Evolutionary conservation across 352 stramenopile genomes (phyloP).

Genomic region (Phytopythium sindhum): DNA sequence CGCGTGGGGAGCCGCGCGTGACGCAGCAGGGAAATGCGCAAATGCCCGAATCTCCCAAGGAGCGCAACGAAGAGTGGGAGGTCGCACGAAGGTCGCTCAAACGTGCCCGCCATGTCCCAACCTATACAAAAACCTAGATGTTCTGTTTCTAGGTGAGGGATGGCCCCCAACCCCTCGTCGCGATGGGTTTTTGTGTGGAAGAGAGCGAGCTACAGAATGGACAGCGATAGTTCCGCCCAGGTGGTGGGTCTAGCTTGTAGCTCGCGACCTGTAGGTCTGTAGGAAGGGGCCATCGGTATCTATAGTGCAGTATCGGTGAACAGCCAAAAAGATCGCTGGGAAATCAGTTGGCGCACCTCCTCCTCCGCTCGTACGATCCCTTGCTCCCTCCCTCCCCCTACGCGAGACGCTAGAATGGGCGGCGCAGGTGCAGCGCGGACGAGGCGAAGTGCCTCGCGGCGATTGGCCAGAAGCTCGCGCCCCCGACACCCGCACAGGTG

Average conservation of each 20-base stretch:
- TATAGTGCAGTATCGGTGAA: no score
- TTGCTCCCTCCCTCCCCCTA: not conserved
- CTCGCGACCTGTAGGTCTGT: no score
- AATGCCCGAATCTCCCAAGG: conserved; percentile 3
- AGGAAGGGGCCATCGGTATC: no score
- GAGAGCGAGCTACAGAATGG: conserved; percentile 5
- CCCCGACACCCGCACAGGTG: not conserved
- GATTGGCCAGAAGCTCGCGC: conserved; percentile 3
- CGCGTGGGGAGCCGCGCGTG: not conserved
- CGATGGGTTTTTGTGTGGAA: conserved; percentile 2
- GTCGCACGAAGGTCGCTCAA: conserved; percentile 7
- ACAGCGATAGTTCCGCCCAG: not conserved
- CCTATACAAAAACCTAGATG: not conserved
- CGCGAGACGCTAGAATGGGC: not conserved
- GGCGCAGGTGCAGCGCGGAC: not conserved
- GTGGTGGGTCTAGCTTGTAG: no score
- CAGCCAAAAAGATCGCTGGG: not conserved
- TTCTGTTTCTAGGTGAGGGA: not conserved
- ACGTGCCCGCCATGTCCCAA: not conserved
- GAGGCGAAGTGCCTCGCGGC: not conserved
- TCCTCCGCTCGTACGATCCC: not conserved
- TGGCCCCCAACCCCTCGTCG: not conserved
- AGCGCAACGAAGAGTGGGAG: conserved; percentile 4
- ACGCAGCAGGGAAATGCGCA: conserved; percentile 11
- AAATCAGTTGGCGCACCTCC: not conserved